Conservation (phyloP, 208 protist genomes). For the Acanthamoeba divionensis region DNA sequence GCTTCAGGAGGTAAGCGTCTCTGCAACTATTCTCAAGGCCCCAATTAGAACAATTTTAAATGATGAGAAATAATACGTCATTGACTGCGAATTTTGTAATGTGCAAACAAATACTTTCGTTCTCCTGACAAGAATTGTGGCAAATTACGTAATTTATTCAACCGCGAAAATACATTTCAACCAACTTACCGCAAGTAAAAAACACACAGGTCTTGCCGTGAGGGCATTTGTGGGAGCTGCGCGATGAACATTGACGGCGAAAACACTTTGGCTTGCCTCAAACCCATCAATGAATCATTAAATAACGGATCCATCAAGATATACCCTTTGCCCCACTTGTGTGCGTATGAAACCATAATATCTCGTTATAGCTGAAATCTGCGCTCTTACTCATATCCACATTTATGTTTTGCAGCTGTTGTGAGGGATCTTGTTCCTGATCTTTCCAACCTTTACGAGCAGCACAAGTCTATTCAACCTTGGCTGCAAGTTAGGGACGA, state of each 20-base stretch:
- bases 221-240: slow-evolving; percentile 81
- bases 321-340: slow-evolving; percentile 83
- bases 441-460: slow-evolving; percentile 83
- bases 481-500: slow-evolving; percentile 69
- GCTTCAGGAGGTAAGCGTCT: slow-evolving; percentile 74
- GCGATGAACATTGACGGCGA: slow-evolving; percentile 72
- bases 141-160: too few species aligned
- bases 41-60: too few species aligned
- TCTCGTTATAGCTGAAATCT: slow-evolving; percentile 61
- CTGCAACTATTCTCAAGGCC: too few species aligned
- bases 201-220: slow-evolving; percentile 83
- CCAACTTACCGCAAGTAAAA: too few species aligned
- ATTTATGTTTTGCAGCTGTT: slow-evolving; percentile 55
- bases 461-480: slow-evolving; percentile 83
- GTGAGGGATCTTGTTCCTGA: slow-evolving; percentile 85
- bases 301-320: slow-evolving; percentile 69
- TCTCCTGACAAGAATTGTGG: too few species aligned
- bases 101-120: too few species aligned
- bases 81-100: too few species aligned
- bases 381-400: slow-evolving; percentile 52
- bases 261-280: slow-evolving; percentile 84
- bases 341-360: too few species aligned
- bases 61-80: too few species aligned
- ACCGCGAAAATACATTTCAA: too few species aligned
- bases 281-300: slow-evolving; percentile 63